Evolutionary conservation across 352 stramenopile species (phyloP).

Genomic region (Blastocystis sp.): DNA sequence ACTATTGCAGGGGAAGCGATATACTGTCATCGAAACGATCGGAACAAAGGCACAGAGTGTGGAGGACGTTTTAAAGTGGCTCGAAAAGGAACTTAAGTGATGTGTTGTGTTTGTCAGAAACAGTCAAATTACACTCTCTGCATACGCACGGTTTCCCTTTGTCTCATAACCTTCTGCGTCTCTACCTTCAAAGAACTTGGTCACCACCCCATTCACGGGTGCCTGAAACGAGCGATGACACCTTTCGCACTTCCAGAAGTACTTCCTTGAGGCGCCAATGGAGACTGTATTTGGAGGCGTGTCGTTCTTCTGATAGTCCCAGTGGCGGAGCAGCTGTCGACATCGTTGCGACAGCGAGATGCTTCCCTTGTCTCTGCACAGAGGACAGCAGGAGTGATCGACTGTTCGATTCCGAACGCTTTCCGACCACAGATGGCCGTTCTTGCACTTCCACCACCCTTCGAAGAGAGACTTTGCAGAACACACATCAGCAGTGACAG

Average conservation of each 20-base stretch:
- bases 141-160: not conserved
- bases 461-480: not conserved
- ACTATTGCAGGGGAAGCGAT: not conserved
- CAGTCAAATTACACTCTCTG: not conserved
- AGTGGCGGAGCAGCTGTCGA: not conserved
- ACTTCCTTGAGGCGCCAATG: not conserved
- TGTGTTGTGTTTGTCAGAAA: not conserved
- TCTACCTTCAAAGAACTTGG: not conserved
- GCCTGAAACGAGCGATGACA: not conserved
- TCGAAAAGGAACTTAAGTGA: not conserved
- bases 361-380: not conserved
- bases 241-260: not conserved
- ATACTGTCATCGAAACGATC: not conserved
- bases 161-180: not conserved
- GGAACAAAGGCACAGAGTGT: not conserved
- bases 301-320: conserved; percentile 8
- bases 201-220: not conserved
- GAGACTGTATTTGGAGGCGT: not conserved
- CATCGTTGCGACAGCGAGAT: not conserved
- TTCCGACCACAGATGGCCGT: not conserved
- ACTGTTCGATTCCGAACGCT: not conserved
- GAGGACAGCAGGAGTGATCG: not conserved
- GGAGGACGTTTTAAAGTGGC: no score
- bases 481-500: not conserved
- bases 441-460: not conserved